Evolutionary conservation across 2,329 filamentous ascomycete genomes (phyloP), one percentile per base, ranked within the genome.

Genomic region (Talaromyces funiculosus): DNA sequence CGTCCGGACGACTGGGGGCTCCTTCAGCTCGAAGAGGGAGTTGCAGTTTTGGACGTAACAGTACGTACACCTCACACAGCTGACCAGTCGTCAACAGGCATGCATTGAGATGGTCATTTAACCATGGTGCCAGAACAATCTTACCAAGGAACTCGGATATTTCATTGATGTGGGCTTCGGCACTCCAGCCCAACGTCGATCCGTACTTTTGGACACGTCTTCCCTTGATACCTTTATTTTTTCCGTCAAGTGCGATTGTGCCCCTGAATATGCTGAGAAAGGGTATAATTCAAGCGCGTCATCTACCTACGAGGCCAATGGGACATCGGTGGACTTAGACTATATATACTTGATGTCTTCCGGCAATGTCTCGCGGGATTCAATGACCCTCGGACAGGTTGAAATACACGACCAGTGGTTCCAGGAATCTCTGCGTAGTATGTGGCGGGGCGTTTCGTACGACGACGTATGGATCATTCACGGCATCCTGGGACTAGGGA

Each of bases 241-340:
- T 53, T 53, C 51, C 3, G 51, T 53, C 37, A 20, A 53, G 16
- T 53, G 51, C 51, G 33, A 53, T 53, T 53, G 29, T 53, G 51
- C 51, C 3, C 16, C 51, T 24, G 24, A 5, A 38, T 29, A 53
- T 20, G 3, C 22, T 38, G 51, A 38, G 51, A 53, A 53, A 37
- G 51, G 51, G n/a, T 53, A 53, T 37, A 53, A 53, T 53, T 53
- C 51, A 53, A 53, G 51, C 51, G 8, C 7, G 20, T 53, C 51
- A 53, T 53, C 51, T 31, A 53, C 51, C 9, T 31, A 53, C 51
- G 37, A 53, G 51, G 51, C 37, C 51, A 53, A 53, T 12, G 51
- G 51, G 12, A 53, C 20, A 18, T 53, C 8, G 51, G 33, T 53
- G 29, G 51, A 53, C 1, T 53, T 53, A 53, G 51, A 53, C 33